Base-by-base conservation (phyloP, 352 stramenopile genomes). In the Phytophthora pisi region DNA sequence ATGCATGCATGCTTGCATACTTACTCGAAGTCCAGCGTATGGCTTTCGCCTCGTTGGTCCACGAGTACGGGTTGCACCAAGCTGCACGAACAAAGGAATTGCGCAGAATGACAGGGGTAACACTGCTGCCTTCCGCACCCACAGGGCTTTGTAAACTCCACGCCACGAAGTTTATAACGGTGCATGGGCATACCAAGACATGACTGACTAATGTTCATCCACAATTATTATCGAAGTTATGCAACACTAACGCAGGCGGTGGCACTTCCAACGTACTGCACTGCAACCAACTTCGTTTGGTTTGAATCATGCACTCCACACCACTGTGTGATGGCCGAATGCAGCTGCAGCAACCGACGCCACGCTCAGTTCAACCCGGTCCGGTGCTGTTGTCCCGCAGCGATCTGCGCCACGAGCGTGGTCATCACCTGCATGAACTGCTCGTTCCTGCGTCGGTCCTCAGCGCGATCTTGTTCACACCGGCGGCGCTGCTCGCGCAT, bases 381-480 rank as follows among this genome's bases (percentile, higher is more conserved):
- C 45, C 66, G 61, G 40, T 74, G 70, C 52, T 73, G 64, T 62
- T 66, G 70, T 6, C 58, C 51, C 28, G 66, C 66, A 36, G 67
- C 67, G 52, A 79, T 64, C 52, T 79, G 68, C 2, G 63, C 63
- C 26, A 74, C 51, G 3, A 79, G 57, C 15, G 63, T 74, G 15
- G 59, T 74, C 67, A 79, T 74, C 15, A 76, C 56, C 56, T 79
- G 71, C 58, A 79, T 68, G 47, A 76, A 75, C 43, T 75, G 57
- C 20, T 79, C 71, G 57, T 70, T 72, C 9, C 63, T 66, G 51
- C 71, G 67, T 24, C 62, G 59, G 28, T 79, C 71, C 34, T 79
- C 71, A 1, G 42, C 53, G 9, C 71, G 67, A 9, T 79, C 71
- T 15, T 79, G 58, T 23, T 79, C 66, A 31, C 68, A 59, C 52